Evolutionary conservation across 139 green algal species (phyloP), one percentile per base, ranked within the genome.

Genomic region (Deuterostichococcus epilithicus): DNA sequence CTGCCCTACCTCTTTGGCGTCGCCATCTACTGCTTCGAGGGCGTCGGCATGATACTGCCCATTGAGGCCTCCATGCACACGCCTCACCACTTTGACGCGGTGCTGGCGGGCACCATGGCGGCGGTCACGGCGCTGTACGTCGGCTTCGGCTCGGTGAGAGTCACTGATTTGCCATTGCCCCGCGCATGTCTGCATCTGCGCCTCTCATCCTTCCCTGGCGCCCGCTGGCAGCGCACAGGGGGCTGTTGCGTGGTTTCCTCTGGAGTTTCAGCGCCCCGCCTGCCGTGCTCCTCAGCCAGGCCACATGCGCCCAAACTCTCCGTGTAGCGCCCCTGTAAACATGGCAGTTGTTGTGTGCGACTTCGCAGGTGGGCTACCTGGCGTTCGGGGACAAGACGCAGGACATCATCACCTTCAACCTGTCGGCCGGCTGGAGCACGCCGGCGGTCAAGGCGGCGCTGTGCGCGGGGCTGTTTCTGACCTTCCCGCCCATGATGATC

Each of bases 361-460:
- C n/a, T 72, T 36, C 42, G 68, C 28, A 76, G 73, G 47, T 78
- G 26, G 78, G 78, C 42, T 84, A 84, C 72, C 35, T 42, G 8
- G 79, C 74, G 35, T 84, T 78, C 68, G 79, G 79, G 0, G 74
- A 74, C 3, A 30, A 68, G 8, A 85, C 82, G n/a, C 32, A 82
- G 22, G 86, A 91, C 44, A 89, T 91, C 63, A 87, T 91, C 52
- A 91, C 86, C 22, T 38, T 91, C 39, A 91, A 91, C 79, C 68
- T 91, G 36, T 78, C 78, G 2, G 28, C 79, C 23, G 76, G 77
- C 36, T 84, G 82, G 79, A 76, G 74, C 10, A 88, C 84, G 5
- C 58, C 68, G 26, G 44, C 60, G 32, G 86, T 91, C 32, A 88
- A 88, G 74, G 58, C 83, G 35, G 73, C 75, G 5, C 70, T 91